Conservation (phyloP, 2,329 filamentous ascomycete species). For the Stachybotrys chartarum region DNA sequence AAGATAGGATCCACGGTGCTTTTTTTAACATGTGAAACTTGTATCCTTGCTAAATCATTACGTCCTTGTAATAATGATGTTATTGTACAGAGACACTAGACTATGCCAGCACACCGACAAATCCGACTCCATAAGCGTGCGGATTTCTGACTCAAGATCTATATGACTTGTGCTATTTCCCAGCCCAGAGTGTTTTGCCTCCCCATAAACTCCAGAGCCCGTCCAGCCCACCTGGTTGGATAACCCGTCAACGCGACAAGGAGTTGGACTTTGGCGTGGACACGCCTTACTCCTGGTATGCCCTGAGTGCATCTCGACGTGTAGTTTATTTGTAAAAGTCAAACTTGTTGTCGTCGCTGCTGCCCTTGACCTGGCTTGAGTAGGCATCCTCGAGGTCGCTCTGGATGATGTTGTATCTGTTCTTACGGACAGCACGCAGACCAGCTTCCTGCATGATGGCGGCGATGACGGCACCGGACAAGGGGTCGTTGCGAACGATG, state of each 20-base stretch:
- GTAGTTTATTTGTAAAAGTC: conserved; percentile 77
- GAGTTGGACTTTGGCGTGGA: too few relatives aligned
- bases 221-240: neutral
- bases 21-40: neutral
- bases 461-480: conserved; percentile 92
- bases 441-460: conserved; percentile 99
- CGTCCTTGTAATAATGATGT: neutral
- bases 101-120: neutral
- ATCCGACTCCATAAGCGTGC: neutral
- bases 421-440: conserved; percentile 88
- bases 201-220: neutral
- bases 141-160: neutral
- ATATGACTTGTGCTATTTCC: neutral
- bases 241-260: too few relatives aligned
- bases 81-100: neutral
- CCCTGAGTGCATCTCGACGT: neutral
- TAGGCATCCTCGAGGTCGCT: conserved; percentile 95
- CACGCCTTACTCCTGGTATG: too few relatives aligned
- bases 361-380: conserved; percentile 88
- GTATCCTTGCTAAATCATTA: neutral
- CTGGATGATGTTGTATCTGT: conserved; percentile 99
- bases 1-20: neutral
- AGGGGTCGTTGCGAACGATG: conserved; percentile 92
- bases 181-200: neutral
- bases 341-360: conserved; percentile 63